Base-by-base conservation (phyloP, 345 rosid genomes). In the Toxicodendron radicans region DNA sequence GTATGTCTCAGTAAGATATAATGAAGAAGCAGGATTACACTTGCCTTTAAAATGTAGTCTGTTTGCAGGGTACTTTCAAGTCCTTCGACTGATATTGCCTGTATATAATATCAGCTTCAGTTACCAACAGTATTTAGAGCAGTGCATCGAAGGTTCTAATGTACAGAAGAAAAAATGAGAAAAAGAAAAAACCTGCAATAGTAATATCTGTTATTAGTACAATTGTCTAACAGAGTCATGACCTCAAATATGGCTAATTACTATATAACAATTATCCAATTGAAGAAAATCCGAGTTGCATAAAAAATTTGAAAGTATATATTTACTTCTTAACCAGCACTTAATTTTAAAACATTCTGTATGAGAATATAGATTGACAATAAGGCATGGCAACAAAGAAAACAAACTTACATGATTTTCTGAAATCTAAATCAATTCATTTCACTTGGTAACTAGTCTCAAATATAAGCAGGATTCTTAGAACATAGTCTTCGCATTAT, bases 51-150 rank as follows among this genome's bases (percentile, higher is more conserved):
- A 46, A 82, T 79, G 76, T 82, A 82, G 64, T 82, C 85, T 58
- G 83, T 82, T 76, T 79, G 85, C 61, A 82, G 83, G 53, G 38
- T 76, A 53, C 72, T 79, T 67, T 79, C 48, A 35, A 61, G 78
- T 66, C 85, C 85, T 70, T 71, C 77, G 10, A 79, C 71, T 2
- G 85, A 79, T 67, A 74, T 75, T 46, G 85, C 83, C 85, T 82
- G 80, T 69, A n/a, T 64, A 27, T 20, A 49, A 45, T 58, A 27
- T 32, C 33, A 38, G 21, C 58, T 24, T 38, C 56, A 56, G 64
- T 57, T 52, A 51, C 13, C 14, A 70, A 45, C 13, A 41, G 18
- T 27, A 35, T 41, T 2, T 1, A 10, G 58, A 24, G 48, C 7
- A 62, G 20, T 5, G 23, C 68, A 13, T 11, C 49, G 12, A 72